A percentile compares a stretch with the other conserved stretches of the same genome.
phyloP scores from a whole-genome alignment of 2,329 filamentous ascomycete species.

The Apiospora saccharicola region DNA sequence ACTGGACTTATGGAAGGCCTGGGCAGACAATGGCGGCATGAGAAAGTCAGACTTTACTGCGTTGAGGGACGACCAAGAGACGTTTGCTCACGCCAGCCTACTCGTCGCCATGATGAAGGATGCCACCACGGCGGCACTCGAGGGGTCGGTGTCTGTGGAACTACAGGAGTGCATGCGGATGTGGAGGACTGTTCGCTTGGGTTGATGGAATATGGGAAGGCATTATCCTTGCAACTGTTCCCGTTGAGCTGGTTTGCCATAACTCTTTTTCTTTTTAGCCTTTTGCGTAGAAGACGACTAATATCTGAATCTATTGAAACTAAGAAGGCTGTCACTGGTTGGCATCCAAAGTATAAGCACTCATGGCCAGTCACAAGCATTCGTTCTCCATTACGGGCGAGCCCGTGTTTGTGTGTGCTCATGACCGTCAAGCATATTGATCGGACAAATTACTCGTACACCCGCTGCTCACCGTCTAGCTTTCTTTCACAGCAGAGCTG shows the following conservation, averaged over 20 bases:
- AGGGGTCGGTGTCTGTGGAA: constrained; percentile 58
- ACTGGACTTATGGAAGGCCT: constrained; percentile 61
- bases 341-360: neutral
- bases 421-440: neutral
- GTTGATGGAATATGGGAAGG: constrained; percentile 39
- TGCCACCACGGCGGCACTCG: constrained; percentile 49
- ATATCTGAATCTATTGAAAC: neutral
- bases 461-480: neutral
- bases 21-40: constrained; percentile 64
- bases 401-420: neutral
- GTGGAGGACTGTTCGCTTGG: constrained; percentile 61
- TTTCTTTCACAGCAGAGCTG: neutral
- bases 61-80: constrained; percentile 47
- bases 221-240: neutral
- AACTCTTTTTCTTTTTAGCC: neutral
- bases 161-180: constrained; percentile 62
- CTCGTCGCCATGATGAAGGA: constrained; percentile 57
- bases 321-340: neutral
- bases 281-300: neutral
- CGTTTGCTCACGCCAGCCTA: constrained; percentile 57
- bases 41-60: constrained; percentile 51
- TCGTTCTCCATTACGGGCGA: neutral
- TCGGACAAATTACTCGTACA: neutral
- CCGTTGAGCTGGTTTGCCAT: neutral
- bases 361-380: neutral